Percentiles rank a stretch among this genome's conserved stretches.
Conservation (phyloP, 1,139 yeast species). For the Scheffersomyces quercinus region DNA sequence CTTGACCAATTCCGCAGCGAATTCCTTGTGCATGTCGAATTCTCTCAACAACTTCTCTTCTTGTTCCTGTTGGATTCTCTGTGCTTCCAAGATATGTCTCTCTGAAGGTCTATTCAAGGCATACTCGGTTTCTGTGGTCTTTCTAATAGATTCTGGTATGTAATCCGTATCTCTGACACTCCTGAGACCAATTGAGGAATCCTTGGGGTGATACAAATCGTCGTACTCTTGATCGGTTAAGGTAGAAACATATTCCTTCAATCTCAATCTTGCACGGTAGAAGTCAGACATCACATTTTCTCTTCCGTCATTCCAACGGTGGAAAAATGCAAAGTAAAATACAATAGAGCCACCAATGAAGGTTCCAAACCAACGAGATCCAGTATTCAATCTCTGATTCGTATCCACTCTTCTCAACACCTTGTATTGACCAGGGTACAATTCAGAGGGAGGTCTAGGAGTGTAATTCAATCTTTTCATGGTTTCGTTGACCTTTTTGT, state of each 20-base stretch:
- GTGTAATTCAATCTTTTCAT: conserved; percentile 74
- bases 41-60: conserved; percentile 68
- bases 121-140: conserved; percentile 43
- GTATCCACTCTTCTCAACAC: conserved; percentile 64
- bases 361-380: conserved; percentile 53
- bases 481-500: conserved; percentile 67
- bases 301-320: conserved; percentile 83
- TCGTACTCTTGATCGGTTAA: conserved; percentile 60
- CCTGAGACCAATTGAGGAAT: conserved; percentile 33
- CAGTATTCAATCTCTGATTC: conserved; percentile 55
- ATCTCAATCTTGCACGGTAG: conserved; percentile 58
- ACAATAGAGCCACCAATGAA: conserved; percentile 47
- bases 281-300: conserved; percentile 74
- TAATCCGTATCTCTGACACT: conserved; percentile 46
- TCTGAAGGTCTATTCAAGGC: conserved; percentile 71
- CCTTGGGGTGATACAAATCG: conserved; percentile 56
- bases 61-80: conserved; percentile 64
- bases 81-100: conserved; percentile 75
- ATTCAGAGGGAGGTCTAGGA: conserved; percentile 72
- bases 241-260: conserved; percentile 56
- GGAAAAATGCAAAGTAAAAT: conserved; percentile 65
- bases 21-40: conserved; percentile 39
- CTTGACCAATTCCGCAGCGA: conserved; percentile 31
- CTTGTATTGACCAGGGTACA: conserved; percentile 80
- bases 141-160: conserved; percentile 39